Evolutionary conservation across 2,329 filamentous ascomycete species (phyloP).

Genomic region (Diaporthe ilicicola): DNA sequence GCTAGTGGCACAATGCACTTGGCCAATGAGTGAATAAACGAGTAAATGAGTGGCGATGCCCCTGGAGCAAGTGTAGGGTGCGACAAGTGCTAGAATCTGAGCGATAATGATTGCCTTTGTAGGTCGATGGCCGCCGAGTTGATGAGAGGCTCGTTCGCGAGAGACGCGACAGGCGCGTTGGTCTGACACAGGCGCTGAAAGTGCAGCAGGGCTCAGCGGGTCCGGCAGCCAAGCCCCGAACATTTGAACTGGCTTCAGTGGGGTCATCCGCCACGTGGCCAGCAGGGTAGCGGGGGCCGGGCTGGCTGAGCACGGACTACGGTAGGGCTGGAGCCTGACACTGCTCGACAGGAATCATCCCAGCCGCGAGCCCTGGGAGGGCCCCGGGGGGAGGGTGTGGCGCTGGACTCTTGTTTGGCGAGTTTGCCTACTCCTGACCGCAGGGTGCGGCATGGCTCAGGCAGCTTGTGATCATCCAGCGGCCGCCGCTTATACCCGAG

Average conservation of each 20-base stretch:
- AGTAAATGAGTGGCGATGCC: neutral
- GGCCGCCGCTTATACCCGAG: slow-evolving; percentile 8
- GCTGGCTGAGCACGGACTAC: neutral
- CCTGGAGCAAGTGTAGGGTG: neutral
- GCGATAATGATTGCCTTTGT: neutral
- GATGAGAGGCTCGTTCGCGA: neutral
- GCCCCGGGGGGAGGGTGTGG: too few species aligned
- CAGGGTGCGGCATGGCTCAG: neutral
- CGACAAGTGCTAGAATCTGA: neutral
- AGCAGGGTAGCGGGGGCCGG: neutral
- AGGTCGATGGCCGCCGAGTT: neutral
- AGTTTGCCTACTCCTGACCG: too few species aligned
- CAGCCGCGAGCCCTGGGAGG: neutral
- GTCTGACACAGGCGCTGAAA: neutral
- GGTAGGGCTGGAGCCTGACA: neutral
- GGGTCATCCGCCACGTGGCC: neutral
- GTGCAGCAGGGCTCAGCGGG: neutral
- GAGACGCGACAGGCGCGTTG: slow-evolving; percentile 10
- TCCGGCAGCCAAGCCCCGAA: neutral
- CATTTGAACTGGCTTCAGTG: neutral
- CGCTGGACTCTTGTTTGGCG: too few species aligned
- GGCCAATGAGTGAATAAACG: neutral
- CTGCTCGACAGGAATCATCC: slow-evolving; percentile 5
- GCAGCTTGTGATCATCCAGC: slow-evolving; percentile 4
- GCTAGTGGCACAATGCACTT: neutral